A percentile compares a stretch with the other conserved stretches of the same genome.
These are phyloP conservation scores for Euphorbia schlechtendalii DNA, from an alignment of 441 rosid species.

Conservation along the genomic window DNA sequence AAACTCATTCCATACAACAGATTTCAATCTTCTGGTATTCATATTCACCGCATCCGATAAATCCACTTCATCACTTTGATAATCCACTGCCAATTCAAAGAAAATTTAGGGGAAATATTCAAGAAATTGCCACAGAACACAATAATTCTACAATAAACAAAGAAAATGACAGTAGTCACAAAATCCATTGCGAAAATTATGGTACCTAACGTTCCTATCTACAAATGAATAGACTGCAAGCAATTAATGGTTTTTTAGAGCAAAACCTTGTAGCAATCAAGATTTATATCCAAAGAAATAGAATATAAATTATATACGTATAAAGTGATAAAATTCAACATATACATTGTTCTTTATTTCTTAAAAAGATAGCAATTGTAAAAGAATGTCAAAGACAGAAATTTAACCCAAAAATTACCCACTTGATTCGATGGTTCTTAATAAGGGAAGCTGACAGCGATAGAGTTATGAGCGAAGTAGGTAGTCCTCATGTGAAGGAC, in stretches of 20 bases:
- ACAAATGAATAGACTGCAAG: background rate
- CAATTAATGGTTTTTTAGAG: background rate
- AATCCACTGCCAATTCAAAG: background rate
- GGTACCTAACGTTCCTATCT: background rate
- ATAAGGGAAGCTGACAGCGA: background rate
- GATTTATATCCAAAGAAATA: background rate
- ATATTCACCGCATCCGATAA: conserved; percentile 14
- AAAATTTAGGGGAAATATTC: background rate
- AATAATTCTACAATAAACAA: background rate
- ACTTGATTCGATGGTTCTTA: background rate
- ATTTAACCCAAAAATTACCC: background rate
- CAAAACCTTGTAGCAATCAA: background rate
- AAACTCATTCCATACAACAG: conserved; percentile 95
- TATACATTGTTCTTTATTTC: background rate
- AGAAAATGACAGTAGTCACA: background rate
- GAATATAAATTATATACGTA: background rate
- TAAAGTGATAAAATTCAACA: background rate
- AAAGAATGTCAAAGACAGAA: background rate
- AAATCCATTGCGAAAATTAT: background rate
- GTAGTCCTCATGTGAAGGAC: background rate
- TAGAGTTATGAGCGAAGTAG: background rate
- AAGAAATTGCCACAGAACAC: background rate
- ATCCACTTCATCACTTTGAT: conserved; percentile 10
- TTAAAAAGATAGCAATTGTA: background rate
- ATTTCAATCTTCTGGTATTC: conserved; percentile 87